Conservation (phyloP, 768 basidiomycete genomes). For the Sutorius australiensis region DNA sequence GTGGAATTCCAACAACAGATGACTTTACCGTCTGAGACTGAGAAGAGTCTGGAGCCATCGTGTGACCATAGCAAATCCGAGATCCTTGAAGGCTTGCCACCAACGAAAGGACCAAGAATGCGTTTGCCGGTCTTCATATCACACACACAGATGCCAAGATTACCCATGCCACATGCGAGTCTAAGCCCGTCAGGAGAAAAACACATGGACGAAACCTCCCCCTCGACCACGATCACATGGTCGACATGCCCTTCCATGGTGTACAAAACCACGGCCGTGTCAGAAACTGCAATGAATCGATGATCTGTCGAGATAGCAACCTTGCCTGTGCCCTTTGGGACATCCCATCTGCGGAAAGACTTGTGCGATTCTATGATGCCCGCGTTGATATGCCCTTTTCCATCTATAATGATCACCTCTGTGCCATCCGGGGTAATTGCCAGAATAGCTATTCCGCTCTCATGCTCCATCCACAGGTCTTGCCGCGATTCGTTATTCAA, state of each 20-base stretch:
- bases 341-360: neutral
- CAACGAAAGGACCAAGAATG: neutral
- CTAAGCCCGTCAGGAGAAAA: slow-evolving; percentile 5
- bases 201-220: too few relatives aligned
- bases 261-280: too few relatives aligned
- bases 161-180: neutral
- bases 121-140: neutral
- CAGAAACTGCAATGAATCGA: neutral
- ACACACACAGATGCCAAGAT: neutral
- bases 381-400: neutral
- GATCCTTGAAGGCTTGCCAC: too few relatives aligned
- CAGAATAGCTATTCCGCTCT: accelerated
- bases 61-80: too few relatives aligned
- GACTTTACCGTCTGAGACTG: too few relatives aligned
- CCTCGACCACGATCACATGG: too few relatives aligned
- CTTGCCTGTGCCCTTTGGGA: accelerated
- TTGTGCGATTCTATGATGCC: neutral
- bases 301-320: neutral
- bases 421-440: slow-evolving; percentile 1
- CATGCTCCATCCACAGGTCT: neutral
- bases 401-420: neutral
- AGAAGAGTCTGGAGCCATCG: too few relatives aligned
- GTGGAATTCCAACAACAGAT: too few relatives aligned
- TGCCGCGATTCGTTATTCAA: too few relatives aligned
- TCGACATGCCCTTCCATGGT: too few relatives aligned